Evolutionary conservation across 441 rosid species (phyloP), one percentile per base, ranked within the genome.

Genomic region (Brassica balearica): DNA sequence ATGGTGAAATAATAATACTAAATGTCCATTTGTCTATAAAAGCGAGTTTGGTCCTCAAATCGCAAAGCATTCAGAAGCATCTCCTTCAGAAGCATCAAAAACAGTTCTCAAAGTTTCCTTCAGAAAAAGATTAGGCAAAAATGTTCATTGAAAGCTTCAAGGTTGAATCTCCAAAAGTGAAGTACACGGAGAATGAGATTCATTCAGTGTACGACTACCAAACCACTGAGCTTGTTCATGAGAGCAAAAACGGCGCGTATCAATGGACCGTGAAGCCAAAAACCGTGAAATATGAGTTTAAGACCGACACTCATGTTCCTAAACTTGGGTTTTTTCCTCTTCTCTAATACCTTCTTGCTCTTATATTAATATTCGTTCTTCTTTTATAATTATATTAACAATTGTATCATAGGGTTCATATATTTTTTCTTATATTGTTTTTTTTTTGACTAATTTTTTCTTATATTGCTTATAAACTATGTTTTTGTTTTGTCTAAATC

Each of bases 241-340:
- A 94, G 87, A 88, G 79, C 89, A 85, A 84, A 63, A 82, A 87
- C 74, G 98, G 97, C 2, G 79, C 87, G 22, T 94, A 87, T 62
- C 89, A 92, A 73, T 94, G 98, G 98, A 79, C 83, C 80, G 96
- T 94, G 56, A 89, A 85, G 79, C 98, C 98, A 67, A 94, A 89
- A 77, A 82, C 93, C 69, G 95, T 94, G 70, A 81, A 87, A 79
- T 94, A 92, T 63, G 93, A 92, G 80, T 94, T 94, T 85, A 92
- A 85, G 84, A 94, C 97, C 17, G 85, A 89, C 53, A 80, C 71
- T 72, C 87, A 56, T 82, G 93, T 92, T 76, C 96, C 97, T 25
- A 94, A 89, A 85, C 83, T 94, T 66, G 98, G 99, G 99, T 17
- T 93, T 62, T 38, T 72, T 38, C 61, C 3, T 68, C 36, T 11